Evolutionary conservation across 257 asterid genomes (phyloP), one percentile per base, ranked within the genome.

Genomic region (Solanum tarijense): DNA sequence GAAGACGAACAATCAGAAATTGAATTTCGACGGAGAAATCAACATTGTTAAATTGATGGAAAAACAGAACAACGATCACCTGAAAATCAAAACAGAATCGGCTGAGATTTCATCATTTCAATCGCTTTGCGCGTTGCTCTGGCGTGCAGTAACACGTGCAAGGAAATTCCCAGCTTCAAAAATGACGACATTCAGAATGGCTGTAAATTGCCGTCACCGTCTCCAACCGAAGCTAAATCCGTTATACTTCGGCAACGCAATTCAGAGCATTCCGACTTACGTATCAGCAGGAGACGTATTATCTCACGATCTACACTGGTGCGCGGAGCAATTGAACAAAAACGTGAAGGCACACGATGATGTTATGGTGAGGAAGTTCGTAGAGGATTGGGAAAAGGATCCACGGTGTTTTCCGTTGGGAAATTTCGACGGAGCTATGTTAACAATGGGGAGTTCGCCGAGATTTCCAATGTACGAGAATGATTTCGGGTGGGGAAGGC

Each of bases 401-500:
- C 93, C 93, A 12, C 88, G 88, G 9, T 85, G 89, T 58, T 91
- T 91, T 23, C 92, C 93, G 0, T 13, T 90, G 60, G 93, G 93
- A 48, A 91, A 90, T 35, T 88, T 89, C 27, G 93, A 91, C 68
- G 92, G 92, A 65, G 91, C 92, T 9, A 89, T 90, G 93, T 72
- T 91, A 27, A 87, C 93, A 1, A 89, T 91, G 91, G 91, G 93
- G 1, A 90, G 93, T 83, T 91, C 92, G 5, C 92, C 93, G 3
- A 90, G 92, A 32, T 91, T 91, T 79, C 92, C 91, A 0, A 91
- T 91, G 92, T 91, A 66, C 60, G 92, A 91, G 8, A 91, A 91
- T 62, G 92, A 91, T 89, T 91, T 91, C 79, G 92, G 93, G 58
- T 91, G 92, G 93, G 93, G 93, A 58, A 76, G 91, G 25, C 93